These are phyloP conservation scores for Beta macrorhiza DNA, from an alignment of 179 eudicot species.

Conservation along the genomic window DNA sequence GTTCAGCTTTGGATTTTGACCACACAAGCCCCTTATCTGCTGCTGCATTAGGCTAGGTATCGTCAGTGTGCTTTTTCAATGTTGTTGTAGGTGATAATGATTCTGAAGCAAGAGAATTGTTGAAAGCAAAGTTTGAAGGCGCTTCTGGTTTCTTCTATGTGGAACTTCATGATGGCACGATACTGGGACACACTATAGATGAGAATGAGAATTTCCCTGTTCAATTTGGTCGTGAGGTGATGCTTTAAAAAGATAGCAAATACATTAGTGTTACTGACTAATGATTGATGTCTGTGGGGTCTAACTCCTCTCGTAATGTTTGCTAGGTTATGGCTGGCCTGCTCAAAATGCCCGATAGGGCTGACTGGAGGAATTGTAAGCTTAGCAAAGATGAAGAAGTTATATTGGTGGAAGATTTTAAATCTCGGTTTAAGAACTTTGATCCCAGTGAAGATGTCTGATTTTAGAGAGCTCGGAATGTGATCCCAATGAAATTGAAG, in stretches of 20 bases:
- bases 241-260: not conserved
- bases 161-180: constrained; percentile 78
- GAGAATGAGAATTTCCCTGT: constrained; percentile 77
- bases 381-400: constrained; percentile 68
- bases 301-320: not conserved
- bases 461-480: constrained; percentile 1
- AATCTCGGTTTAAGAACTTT: constrained; percentile 46
- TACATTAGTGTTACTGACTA: not conserved
- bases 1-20: not conserved
- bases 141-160: constrained; percentile 75
- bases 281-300: not conserved
- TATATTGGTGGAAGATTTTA: constrained; percentile 55
- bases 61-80: constrained; percentile 2
- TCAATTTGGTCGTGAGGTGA: constrained; percentile 98
- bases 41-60: not conserved
- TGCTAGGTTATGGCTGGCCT: constrained; percentile 70
- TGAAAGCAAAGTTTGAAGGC: constrained; percentile 50
- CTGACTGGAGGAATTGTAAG: constrained; percentile 80
- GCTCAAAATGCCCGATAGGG: constrained; percentile 69
- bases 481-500: not conserved
- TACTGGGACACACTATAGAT: constrained; percentile 63
- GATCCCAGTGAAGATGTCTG: constrained; percentile 49
- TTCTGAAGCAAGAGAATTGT: constrained; percentile 54
- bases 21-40: not conserved
- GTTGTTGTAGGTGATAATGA: constrained; percentile 39